phyloP scores from a whole-genome alignment of 345 rosid genomes.

The Melaleuca alternifolia region DNA sequence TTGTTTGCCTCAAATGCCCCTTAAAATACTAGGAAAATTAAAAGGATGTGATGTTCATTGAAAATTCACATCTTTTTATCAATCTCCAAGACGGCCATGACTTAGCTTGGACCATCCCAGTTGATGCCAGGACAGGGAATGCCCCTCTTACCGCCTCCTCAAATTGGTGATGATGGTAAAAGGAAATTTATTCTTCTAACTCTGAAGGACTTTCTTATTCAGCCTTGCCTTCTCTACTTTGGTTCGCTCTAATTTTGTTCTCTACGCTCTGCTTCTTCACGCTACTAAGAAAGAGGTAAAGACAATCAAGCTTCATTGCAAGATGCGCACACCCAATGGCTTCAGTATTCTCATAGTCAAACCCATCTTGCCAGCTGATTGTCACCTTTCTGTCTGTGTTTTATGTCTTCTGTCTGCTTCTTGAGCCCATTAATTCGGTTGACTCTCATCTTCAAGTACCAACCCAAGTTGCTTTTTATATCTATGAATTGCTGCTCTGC shows the following conservation, averaged over 20 bases:
- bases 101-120: not conserved
- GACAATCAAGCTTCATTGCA: not conserved
- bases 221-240: not conserved
- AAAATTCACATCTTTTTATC: not conserved
- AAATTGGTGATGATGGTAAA: not conserved
- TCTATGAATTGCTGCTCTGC: not conserved
- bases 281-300: not conserved
- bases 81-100: not conserved
- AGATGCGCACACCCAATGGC: not conserved
- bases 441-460: not conserved
- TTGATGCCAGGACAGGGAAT: not conserved
- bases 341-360: not conserved
- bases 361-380: not conserved
- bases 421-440: not conserved
- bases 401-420: not conserved
- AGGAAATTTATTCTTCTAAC: not conserved
- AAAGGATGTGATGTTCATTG: not conserved
- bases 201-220: not conserved
- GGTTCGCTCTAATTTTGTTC: not conserved
- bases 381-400: not conserved
- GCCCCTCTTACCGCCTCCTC: not conserved
- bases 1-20: not conserved
- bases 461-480: not conserved
- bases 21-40: not conserved
- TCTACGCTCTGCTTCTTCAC: not conserved